Conservation (phyloP, 108 stramenopile genomes). For the Thalassiosira profunda region DNA sequence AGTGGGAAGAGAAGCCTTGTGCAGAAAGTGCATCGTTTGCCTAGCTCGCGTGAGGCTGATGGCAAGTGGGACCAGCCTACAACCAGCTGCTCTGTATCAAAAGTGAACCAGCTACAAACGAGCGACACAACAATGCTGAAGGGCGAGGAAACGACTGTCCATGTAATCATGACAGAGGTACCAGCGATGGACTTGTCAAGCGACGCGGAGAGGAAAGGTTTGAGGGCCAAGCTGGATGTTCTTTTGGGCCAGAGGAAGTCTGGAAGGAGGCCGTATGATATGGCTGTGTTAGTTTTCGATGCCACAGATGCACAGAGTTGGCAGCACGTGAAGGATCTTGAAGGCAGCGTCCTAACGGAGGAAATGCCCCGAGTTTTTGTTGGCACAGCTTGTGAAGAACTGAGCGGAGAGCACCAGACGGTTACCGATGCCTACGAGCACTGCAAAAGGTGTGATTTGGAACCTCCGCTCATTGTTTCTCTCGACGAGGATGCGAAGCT, state of each 20-base stretch:
- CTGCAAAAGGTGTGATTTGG: slow-evolving; percentile 67
- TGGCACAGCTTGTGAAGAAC: slow-evolving; percentile 44
- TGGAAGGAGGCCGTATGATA: slow-evolving; percentile 51
- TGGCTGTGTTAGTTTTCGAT: slow-evolving; percentile 75
- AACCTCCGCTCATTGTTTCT: slow-evolving; percentile 65
- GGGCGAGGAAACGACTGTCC: slow-evolving; percentile 56
- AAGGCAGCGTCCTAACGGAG: slow-evolving; percentile 54
- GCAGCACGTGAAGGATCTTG: slow-evolving; percentile 59
- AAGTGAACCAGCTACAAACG: slow-evolving; percentile 29
- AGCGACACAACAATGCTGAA: slow-evolving; percentile 3
- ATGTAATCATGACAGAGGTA: slow-evolving; percentile 77
- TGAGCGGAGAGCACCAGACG: too few species aligned
- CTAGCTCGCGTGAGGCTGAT: slow-evolving; percentile 4
- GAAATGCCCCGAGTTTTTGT: slow-evolving; percentile 76
- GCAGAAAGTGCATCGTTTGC: slow-evolving; percentile 36
- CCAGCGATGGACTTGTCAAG: slow-evolving; percentile 50
- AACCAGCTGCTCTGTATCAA: slow-evolving; percentile 52
- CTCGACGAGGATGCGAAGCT: slow-evolving; percentile 36
- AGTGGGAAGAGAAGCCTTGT: slow-evolving; percentile 56
- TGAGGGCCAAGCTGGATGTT: slow-evolving; percentile 30
- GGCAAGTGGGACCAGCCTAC: slow-evolving; percentile 10
- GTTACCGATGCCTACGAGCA: slow-evolving; percentile 53
- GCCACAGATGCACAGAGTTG: slow-evolving; percentile 58
- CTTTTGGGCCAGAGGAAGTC: slow-evolving; percentile 30
- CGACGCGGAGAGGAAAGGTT: slow-evolving; percentile 14